Percentiles rank a stretch among this genome's conserved stretches.
phyloP scores from a whole-genome alignment of 2,329 filamentous ascomycete genomes.

The Colletotrichum cereale region DNA sequence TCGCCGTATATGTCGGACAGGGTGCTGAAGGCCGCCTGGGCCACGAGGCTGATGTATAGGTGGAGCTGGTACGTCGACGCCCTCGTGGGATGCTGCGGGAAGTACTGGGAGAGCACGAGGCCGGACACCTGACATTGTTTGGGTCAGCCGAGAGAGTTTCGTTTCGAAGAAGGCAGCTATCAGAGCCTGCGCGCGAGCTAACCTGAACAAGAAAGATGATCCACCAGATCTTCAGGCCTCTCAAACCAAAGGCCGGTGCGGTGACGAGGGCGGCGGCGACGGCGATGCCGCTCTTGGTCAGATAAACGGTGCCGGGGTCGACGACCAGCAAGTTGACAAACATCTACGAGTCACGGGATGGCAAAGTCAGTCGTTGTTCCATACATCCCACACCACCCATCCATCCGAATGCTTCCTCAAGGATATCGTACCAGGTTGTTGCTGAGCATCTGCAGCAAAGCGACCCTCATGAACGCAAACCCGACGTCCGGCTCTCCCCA shows the following conservation, averaged over 20 bases:
- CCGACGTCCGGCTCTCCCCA: conserved; percentile 44
- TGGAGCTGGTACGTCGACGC: conserved; percentile 44
- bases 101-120: conserved; percentile 47
- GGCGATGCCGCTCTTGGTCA: conserved; percentile 48
- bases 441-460: conserved; percentile 49
- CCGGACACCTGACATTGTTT: conserved; percentile 43
- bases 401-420: background rate
- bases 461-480: conserved; percentile 47
- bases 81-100: conserved; percentile 43
- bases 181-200: too few relatives aligned
- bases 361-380: background rate
- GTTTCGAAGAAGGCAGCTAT: rapidly evolving
- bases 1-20: conserved; percentile 50
- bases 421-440: conserved; percentile 47
- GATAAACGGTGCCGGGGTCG: conserved; percentile 48
- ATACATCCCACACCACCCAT: background rate
- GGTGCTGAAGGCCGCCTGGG: conserved; percentile 48
- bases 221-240: conserved; percentile 47
- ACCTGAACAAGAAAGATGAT: conserved; percentile 49
- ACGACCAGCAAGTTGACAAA: conserved; percentile 48
- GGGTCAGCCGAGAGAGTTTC: background rate
- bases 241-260: conserved; percentile 42
- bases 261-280: conserved; percentile 47
- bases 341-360: conserved; percentile 39
- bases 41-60: conserved; percentile 47